phyloP scores from a whole-genome alignment of 148 eudicot genomes.

The Camellia sinensis region DNA sequence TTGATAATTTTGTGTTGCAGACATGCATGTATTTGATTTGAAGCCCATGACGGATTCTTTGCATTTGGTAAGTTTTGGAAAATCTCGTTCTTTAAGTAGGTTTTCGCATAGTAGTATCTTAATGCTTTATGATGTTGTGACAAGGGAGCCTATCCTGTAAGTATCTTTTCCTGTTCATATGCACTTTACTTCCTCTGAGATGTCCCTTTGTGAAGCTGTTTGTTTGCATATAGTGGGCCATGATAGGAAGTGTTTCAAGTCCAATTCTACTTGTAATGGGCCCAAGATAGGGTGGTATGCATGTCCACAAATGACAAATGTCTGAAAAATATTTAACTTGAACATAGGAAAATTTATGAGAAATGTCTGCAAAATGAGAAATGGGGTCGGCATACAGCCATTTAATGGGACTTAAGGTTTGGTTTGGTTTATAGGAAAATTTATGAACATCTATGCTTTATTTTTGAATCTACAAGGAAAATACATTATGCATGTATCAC shows the following conservation, averaged over 20 bases:
- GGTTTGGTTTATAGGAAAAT: background rate
- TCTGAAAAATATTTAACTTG: background rate
- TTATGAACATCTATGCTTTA: background rate
- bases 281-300: background rate
- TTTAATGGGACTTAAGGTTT: too few species aligned
- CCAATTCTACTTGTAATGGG: background rate
- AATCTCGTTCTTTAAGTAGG: conserved; percentile 6
- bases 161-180: background rate
- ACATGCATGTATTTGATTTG: conserved; percentile 77
- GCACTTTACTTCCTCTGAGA: background rate
- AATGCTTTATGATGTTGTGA: background rate
- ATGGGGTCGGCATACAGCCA: too few species aligned
- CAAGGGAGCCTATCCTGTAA: background rate
- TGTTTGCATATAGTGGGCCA: background rate
- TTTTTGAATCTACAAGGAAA: background rate
- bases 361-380: too few species aligned
- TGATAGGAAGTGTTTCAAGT: background rate
- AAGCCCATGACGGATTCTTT: conserved; percentile 71
- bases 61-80: conserved; percentile 50
- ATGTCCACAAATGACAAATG: background rate
- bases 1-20: conserved; percentile 40
- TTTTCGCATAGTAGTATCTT: background rate
- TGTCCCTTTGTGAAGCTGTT: background rate
- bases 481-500: background rate
- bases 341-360: background rate